Conservation (phyloP, 805 yeast species). For the Myxozyma udenii region DNA sequence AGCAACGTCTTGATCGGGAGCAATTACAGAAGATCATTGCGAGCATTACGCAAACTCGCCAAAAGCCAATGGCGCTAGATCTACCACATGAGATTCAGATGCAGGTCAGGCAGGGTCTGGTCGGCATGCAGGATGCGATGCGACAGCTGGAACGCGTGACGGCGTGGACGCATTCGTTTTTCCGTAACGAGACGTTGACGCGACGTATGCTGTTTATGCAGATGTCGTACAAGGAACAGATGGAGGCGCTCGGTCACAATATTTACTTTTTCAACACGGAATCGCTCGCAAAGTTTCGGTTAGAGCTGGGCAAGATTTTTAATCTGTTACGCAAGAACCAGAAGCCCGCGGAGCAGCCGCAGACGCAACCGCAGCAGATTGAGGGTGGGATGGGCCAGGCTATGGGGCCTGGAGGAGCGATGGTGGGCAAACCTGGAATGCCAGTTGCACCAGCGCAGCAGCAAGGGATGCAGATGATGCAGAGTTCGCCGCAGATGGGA, state of each 20-base stretch:
- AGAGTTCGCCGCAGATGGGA: conserved; percentile 2
- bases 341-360: conserved; percentile 6
- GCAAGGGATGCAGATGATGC: background rate
- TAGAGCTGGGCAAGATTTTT: conserved; percentile 21
- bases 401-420: background rate
- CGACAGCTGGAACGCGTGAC: conserved; percentile 22
- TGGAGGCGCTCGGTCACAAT: conserved; percentile 18
- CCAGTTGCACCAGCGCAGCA: background rate
- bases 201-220: conserved; percentile 14
- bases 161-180: conserved; percentile 15
- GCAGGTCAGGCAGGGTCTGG: conserved; percentile 9
- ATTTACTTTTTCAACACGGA: conserved; percentile 12
- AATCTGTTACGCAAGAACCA: conserved; percentile 17
- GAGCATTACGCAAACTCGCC: conserved; percentile 14
- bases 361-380: conserved; percentile 1
- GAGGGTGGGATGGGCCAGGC: too few relatives aligned
- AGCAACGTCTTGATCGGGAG: conserved; percentile 19
- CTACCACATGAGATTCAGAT: conserved; percentile 15
- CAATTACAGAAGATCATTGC: conserved; percentile 15
- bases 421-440: background rate
- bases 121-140: conserved; percentile 21
- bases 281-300: conserved; percentile 13
- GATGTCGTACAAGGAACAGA: conserved; percentile 23
- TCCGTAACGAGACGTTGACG: conserved; percentile 24
- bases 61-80: conserved; percentile 11